phyloP scores from a whole-genome alignment of 1,284 basidiomycete genomes.

The Crucibulum cyathiforme region DNA sequence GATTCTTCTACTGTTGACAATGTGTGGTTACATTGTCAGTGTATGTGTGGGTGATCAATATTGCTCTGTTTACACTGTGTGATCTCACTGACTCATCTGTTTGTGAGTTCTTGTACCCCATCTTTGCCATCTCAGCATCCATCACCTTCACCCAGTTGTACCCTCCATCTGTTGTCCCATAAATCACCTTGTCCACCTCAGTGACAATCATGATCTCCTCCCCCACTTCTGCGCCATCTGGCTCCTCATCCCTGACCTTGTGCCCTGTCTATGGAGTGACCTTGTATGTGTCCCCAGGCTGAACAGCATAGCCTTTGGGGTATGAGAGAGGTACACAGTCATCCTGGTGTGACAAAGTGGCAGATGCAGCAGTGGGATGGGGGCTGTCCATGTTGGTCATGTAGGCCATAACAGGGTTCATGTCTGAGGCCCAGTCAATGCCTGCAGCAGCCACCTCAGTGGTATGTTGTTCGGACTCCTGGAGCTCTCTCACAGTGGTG shows the following conservation, averaged over 20 bases:
- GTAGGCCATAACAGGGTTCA: no score
- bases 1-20: constrained; percentile 7
- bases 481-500: no score
- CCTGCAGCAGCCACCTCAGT: no score
- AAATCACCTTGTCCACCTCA: constrained; percentile 7
- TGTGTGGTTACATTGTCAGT: constrained; percentile 15
- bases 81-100: constrained; percentile 16
- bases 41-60: constrained; percentile 17
- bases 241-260: no score
- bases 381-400: no score
- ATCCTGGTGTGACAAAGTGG: background rate
- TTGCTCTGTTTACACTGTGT: constrained; percentile 1
- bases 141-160: constrained; percentile 18
- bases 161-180: constrained; percentile 17
- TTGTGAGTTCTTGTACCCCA: constrained; percentile 12
- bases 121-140: background rate
- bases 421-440: no score
- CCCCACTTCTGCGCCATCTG: constrained; percentile 7
- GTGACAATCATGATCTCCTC: background rate
- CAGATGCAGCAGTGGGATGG: no score
- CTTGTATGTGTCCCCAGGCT: no score
- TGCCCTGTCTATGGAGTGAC: no score
- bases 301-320: constrained; percentile 2
- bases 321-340: background rate
- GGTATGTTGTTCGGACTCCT: no score